phyloP scores from a whole-genome alignment of 2,329 filamentous ascomycete genomes.

The Alternaria burnsii region DNA sequence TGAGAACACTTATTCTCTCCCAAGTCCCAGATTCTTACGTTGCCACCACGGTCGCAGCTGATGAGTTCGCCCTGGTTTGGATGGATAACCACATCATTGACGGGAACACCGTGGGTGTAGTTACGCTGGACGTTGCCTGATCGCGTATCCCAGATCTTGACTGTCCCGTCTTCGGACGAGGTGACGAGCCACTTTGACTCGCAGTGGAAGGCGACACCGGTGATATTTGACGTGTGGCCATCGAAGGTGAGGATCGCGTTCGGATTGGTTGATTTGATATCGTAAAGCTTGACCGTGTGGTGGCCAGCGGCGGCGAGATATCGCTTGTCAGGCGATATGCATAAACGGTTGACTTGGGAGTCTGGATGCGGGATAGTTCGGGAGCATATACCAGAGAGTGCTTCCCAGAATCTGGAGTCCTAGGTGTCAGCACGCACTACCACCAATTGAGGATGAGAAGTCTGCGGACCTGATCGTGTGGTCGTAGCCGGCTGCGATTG shows the following conservation, averaged over 20 bases:
- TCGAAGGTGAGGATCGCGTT: constrained; percentile 93
- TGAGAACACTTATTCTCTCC: constrained; percentile 97
- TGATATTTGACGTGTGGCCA: constrained; percentile 94
- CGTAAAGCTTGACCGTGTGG: constrained; percentile 95
- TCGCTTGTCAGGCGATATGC: constrained; percentile 97
- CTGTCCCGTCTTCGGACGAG: constrained; percentile 92
- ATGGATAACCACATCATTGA: constrained; percentile 99
- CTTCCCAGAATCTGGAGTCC: constrained; percentile 87
- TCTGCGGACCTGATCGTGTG: constrained; percentile 73
- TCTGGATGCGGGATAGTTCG: constrained; percentile 98
- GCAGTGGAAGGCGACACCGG: constrained; percentile 96
- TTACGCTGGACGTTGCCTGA: constrained; percentile 87
- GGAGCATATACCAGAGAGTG: constrained; percentile 95
- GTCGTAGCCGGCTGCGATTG: constrained; percentile 70
- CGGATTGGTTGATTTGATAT: constrained; percentile 98
- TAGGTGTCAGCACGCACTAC: constrained; percentile 20
- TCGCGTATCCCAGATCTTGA: constrained; percentile 96
- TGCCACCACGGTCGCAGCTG: constrained; percentile 91
- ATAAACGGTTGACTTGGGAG: constrained; percentile 97
- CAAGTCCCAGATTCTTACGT: constrained; percentile 94
- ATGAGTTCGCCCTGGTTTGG: constrained; percentile 99
- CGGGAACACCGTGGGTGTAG: constrained; percentile 87
- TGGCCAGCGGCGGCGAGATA: constrained; percentile 84
- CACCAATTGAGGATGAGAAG: background rate
- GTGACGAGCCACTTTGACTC: constrained; percentile 99